phyloP scores from a whole-genome alignment of 192 early-diverging fungal species.

The Chytriomyces sp. region DNA sequence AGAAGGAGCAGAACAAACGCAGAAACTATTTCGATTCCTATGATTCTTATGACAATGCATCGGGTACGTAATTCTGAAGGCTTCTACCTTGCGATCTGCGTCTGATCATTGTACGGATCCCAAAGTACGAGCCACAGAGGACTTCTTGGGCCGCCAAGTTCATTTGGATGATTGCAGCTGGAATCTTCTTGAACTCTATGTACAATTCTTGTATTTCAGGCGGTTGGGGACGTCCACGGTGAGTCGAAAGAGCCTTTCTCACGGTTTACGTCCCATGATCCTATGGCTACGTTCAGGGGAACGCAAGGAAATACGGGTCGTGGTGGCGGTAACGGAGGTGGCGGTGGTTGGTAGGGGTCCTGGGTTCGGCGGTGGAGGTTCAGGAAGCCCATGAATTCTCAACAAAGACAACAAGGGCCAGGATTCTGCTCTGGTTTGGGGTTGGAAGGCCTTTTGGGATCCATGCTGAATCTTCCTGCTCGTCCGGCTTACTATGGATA shows the following conservation, averaged over 20 bases:
- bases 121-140: neutral
- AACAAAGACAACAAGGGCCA: no score
- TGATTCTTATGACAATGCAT: no score
- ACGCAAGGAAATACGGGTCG: neutral
- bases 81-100: no score
- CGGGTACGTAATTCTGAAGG: no score
- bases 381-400: no score
- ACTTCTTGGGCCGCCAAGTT: neutral
- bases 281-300: neutral
- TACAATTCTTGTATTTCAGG: neutral
- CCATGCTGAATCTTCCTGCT: neutral
- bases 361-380: conserved; percentile 1
- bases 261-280: no score
- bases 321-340: neutral
- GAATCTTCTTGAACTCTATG: conserved; percentile 18
- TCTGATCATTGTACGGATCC: no score
- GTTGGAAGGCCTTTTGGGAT: neutral
- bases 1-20: neutral
- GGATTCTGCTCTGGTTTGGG: no score
- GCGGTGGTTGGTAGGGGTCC: neutral
- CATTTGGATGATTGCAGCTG: conserved; percentile 1
- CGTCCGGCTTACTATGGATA: neutral
- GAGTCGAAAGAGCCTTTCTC: no score
- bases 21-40: no score
- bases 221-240: neutral